Conservation (phyloP, 495 filamentous ascomycete genomes). For the Aspergillus bridgeri region DNA sequence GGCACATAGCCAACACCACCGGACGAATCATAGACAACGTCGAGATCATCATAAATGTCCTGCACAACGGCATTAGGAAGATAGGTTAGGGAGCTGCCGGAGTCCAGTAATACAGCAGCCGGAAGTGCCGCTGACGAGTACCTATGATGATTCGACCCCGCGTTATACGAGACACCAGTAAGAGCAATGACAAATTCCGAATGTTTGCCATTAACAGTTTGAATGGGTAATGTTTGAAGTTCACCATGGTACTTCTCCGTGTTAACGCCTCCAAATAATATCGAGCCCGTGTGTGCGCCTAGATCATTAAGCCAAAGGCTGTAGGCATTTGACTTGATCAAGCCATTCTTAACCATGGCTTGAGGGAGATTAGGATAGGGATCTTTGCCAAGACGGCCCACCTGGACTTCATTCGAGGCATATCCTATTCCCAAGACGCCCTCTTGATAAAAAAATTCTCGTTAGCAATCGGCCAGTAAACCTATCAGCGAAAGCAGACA, state of each 20-base stretch:
- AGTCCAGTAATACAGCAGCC: conserved; percentile 74
- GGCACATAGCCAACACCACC: conserved; percentile 61
- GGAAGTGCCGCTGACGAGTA: conserved; percentile 54
- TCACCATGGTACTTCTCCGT: conserved; percentile 69
- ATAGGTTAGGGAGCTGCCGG: conserved; percentile 87
- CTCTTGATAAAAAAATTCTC: conserved; percentile 32
- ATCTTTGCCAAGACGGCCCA: conserved; percentile 52
- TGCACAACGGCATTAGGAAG: conserved; percentile 67
- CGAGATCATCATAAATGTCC: conserved; percentile 60
- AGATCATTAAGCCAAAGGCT: conserved; percentile 56
- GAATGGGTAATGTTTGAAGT: conserved; percentile 74
- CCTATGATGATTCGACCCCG: conserved; percentile 35
- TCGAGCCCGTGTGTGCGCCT: conserved; percentile 68
- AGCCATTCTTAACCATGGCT: conserved; percentile 63
- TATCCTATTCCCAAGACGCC: conserved; percentile 96
- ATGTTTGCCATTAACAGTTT: conserved; percentile 53
- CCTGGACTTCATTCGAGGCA: conserved; percentile 72
- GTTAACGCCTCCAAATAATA: conserved; percentile 92
- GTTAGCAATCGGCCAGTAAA: background rate
- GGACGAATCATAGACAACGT: conserved; percentile 57
- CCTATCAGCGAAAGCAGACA: background rate
- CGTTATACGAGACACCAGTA: conserved; percentile 56
- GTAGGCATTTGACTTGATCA: conserved; percentile 80
- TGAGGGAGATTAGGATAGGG: conserved; percentile 78
- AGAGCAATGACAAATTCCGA: conserved; percentile 82